Percentiles rank a stretch among this genome's conserved stretches.
These are phyloP conservation scores for Kwoniella shivajii DNA, from an alignment of 1,284 basidiomycete species.

Conservation along the genomic window DNA sequence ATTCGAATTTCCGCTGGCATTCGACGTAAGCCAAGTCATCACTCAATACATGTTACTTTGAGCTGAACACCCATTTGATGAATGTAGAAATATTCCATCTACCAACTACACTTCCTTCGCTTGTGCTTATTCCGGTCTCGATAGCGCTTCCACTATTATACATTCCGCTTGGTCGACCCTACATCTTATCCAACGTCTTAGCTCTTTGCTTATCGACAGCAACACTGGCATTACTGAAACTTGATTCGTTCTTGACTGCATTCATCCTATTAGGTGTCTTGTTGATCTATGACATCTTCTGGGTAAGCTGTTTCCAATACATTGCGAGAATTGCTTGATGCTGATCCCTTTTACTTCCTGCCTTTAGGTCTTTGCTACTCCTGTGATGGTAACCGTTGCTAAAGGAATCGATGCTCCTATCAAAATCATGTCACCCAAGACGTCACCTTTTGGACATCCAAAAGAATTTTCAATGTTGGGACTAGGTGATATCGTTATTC, in stretches of 20 bases:
- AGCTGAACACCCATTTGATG: not conserved
- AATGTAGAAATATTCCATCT: conserved; percentile 48
- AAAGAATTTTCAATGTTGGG: conserved; percentile 88
- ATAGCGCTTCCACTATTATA: conserved; percentile 70
- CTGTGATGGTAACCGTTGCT: conserved; percentile 84
- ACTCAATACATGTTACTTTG: not conserved
- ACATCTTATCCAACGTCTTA: conserved; percentile 75
- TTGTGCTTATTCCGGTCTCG: conserved; percentile 67
- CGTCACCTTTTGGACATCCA: conserved; percentile 47
- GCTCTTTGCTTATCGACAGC: conserved; percentile 83
- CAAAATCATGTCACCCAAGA: conserved; percentile 82
- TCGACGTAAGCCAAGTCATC: conserved; percentile 37
- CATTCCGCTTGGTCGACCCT: conserved; percentile 65
- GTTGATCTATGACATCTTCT: conserved; percentile 80
- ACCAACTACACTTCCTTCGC: conserved; percentile 56
- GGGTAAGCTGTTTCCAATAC: too few species aligned
- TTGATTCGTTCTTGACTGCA: conserved; percentile 91
- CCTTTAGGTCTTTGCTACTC: conserved; percentile 48
- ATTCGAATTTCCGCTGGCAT: conserved; percentile 47
- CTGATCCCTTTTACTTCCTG: not conserved
- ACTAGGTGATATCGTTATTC: conserved; percentile 68
- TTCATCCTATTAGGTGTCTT: conserved; percentile 75
- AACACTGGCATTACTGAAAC: conserved; percentile 75
- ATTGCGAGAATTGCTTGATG: too few species aligned
- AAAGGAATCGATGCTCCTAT: conserved; percentile 92